Conservation (phyloP, 805 yeast species). For the Komagataella phaffii region DNA sequence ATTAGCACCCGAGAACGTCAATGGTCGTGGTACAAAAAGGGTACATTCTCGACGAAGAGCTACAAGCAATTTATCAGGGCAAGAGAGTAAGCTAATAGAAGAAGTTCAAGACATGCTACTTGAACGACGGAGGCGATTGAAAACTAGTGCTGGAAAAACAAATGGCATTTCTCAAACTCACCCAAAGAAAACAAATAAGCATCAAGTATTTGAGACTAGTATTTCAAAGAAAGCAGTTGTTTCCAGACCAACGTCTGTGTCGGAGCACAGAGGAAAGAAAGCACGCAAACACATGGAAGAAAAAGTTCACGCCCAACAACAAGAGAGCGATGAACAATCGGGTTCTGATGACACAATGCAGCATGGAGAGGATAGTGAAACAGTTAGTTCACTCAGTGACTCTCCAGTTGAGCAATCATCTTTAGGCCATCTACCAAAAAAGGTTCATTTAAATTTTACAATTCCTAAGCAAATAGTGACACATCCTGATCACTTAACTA, state of each 20-base stretch:
- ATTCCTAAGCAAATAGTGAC: constrained; percentile 36
- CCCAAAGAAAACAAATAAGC: neutral
- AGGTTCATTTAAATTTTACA: constrained; percentile 17
- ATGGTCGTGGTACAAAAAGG: neutral
- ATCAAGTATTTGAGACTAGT: constrained; percentile 6
- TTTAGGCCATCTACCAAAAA: constrained; percentile 11
- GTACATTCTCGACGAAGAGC: neutral
- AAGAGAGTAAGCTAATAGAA: neutral
- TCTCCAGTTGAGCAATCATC: constrained; percentile 6
- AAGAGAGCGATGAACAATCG: constrained; percentile 2
- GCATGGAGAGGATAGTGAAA: neutral
- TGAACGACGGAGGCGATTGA: neutral
- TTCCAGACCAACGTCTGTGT: constrained; percentile 9
- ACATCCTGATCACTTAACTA: constrained; percentile 43
- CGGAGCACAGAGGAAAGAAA: constrained; percentile 9
- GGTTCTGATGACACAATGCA: constrained; percentile 1
- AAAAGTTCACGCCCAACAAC: constrained; percentile 1
- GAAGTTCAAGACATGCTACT: neutral
- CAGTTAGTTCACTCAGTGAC: constrained; percentile 2
- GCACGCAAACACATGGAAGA: neutral
- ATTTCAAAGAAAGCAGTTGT: constrained; percentile 5
- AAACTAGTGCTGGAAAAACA: neutral
- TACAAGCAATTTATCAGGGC: neutral
- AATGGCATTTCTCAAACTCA: neutral
- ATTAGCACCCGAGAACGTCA: neutral